These are phyloP conservation scores for Carex littledalei DNA, from an alignment of 176 grass and related monocot species.

Conservation along the genomic window DNA sequence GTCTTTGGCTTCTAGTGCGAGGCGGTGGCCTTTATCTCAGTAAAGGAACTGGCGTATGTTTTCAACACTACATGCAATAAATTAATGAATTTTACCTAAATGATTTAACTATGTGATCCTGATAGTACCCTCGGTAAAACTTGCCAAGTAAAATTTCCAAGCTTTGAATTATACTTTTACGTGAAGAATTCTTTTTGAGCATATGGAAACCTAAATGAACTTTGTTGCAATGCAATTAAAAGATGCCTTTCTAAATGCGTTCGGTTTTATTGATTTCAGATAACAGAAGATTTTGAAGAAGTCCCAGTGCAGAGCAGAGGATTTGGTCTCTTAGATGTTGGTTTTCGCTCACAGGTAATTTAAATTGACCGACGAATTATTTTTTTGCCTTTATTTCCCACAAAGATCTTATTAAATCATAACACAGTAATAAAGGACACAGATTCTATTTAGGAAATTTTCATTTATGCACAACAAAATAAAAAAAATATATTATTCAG, in stretches of 20 bases:
- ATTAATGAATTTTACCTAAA: background rate
- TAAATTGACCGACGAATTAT: background rate
- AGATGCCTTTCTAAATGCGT: background rate
- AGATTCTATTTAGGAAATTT: background rate
- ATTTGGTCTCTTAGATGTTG: conserved; percentile 93
- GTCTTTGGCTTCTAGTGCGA: conserved; percentile 95
- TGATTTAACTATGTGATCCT: background rate
- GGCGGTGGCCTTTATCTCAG: conserved; percentile 96
- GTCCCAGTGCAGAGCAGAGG: conserved; percentile 82
- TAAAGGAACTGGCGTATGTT: conserved; percentile 72
- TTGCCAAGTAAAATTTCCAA: conserved; percentile 1
- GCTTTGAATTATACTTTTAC: background rate
- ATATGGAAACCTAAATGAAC: background rate
- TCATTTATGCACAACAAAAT: background rate
- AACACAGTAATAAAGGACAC: background rate
- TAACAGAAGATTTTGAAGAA: conserved; percentile 92
- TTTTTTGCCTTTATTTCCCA: background rate
- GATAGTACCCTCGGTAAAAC: background rate
- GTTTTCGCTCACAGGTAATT: conserved; percentile 78
- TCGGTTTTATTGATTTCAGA: conserved; percentile 32
- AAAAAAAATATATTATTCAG: conserved; percentile 27
- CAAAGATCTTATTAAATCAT: background rate
- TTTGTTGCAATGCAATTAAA: background rate
- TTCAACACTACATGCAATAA: background rate
- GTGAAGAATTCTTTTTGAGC: background rate